A percentile compares a stretch with the other conserved stretches of the same genome.
phyloP scores from a whole-genome alignment of 2,329 filamentous ascomycete species.

The Torrubiella hemipterigena region DNA sequence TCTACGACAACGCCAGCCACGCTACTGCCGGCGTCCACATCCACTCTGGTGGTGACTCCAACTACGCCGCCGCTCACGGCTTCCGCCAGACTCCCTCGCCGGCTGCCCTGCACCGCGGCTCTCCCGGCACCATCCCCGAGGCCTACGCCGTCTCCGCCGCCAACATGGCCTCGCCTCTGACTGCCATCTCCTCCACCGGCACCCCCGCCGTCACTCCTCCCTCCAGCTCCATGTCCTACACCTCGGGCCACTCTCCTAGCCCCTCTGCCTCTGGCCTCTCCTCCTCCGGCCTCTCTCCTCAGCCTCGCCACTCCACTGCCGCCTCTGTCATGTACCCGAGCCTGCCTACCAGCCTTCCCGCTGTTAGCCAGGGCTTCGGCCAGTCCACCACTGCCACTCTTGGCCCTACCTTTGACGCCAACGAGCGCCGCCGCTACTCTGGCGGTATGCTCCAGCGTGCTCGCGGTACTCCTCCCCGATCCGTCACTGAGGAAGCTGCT shows the following conservation, averaged over 20 bases:
- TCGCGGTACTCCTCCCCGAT: slow-evolving; percentile 29
- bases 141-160: slow-evolving; percentile 34
- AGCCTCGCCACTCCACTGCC: slow-evolving; percentile 46
- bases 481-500: slow-evolving; percentile 19
- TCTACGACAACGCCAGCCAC: slow-evolving; percentile 84
- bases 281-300: slow-evolving; percentile 33
- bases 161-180: slow-evolving; percentile 50
- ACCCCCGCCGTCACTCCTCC: slow-evolving; percentile 69
- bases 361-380: slow-evolving; percentile 58
- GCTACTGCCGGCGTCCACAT: slow-evolving; percentile 71
- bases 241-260: slow-evolving; percentile 63
- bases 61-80: slow-evolving; percentile 30
- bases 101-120: slow-evolving; percentile 26
- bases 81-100: slow-evolving; percentile 47
- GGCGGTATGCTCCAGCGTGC: slow-evolving; percentile 55
- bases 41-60: slow-evolving; percentile 53
- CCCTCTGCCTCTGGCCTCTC: slow-evolving; percentile 62
- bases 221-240: slow-evolving; percentile 64
- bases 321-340: slow-evolving; percentile 63
- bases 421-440: slow-evolving; percentile 53
- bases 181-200: slow-evolving; percentile 47
- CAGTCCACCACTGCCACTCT: slow-evolving; percentile 61
- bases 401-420: slow-evolving; percentile 52
- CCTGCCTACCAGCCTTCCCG: slow-evolving; percentile 40
- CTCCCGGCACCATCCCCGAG: slow-evolving; percentile 17